phyloP scores from a whole-genome alignment of 768 basidiomycete genomes.

The Porpolomopsis calyptriformis region DNA sequence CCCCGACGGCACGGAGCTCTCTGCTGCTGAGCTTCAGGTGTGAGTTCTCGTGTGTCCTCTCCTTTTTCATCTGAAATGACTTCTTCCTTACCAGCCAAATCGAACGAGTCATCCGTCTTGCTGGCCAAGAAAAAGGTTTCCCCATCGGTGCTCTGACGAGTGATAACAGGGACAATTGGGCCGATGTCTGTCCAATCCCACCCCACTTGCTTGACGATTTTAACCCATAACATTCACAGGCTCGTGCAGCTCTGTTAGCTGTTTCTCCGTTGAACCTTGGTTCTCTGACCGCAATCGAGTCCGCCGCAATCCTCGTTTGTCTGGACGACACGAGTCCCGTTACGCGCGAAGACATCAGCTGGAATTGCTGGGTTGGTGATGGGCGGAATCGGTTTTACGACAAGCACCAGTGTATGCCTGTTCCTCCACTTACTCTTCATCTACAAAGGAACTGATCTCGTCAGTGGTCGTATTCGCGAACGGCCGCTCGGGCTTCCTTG shows the following conservation, averaged over 20 bases:
- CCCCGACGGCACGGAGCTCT: constrained; percentile 56
- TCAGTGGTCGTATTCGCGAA: constrained; percentile 90
- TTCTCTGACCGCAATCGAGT: constrained; percentile 72
- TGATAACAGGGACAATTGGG: constrained; percentile 86
- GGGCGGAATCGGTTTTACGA: constrained; percentile 91
- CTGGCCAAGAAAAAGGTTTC: constrained; percentile 35
- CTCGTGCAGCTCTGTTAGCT: constrained; percentile 48
- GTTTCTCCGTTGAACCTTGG: constrained; percentile 55
- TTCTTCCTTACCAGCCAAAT: constrained; percentile 38
- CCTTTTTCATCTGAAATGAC: constrained; percentile 2
- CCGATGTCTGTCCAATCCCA: constrained; percentile 64
- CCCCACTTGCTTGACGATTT: neutral
- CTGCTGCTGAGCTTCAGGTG: constrained; percentile 73
- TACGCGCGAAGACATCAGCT: constrained; percentile 72
- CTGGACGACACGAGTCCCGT: constrained; percentile 78
- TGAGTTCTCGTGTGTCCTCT: constrained; percentile 21
- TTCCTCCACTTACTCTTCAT: neutral
- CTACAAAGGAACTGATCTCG: constrained; percentile 3
- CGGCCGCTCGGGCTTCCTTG: constrained; percentile 88
- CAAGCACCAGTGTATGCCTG: constrained; percentile 81
- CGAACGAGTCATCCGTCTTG: constrained; percentile 52
- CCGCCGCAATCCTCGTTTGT: constrained; percentile 77
- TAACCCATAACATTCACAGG: constrained; percentile 16
- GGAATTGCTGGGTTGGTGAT: constrained; percentile 81
- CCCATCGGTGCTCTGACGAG: constrained; percentile 77